Base-by-base conservation (phyloP, 169 alveolate genomes). In the Cryptosporidium bovis region DNA sequence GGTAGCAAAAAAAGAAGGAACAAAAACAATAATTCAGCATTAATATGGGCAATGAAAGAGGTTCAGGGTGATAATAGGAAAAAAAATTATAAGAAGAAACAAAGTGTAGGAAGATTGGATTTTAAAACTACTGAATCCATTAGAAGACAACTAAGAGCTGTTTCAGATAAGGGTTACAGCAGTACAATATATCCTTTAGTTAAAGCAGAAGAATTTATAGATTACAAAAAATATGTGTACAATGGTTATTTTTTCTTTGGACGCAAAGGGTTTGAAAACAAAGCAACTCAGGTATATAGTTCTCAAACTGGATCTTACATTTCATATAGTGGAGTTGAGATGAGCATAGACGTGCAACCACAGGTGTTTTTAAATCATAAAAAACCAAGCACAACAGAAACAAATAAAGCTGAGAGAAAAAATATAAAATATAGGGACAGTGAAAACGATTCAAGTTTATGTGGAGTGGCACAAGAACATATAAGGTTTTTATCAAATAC, bases 251-350 rank as follows among this genome's bases (percentile, higher is more conserved):
- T 31, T 20, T 77, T 77, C 44, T 77, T 77, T 77, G 87, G 71
- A 24, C 58, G 51, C 31, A 51, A 77, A 50, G 87, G 87, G 16
- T 77, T 77, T 60, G 87, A 77, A 44, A 77, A 77, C 36, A 77
- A 77, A 36, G 87, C 87, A 60, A 77, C 77, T 8, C 87, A 77
- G n/a, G 15, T 62, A 36, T 62, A 77, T 10, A 60, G 51, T 20
- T 77, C 87, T 3, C 87, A 77, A 20, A 77, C 87, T 13, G 87
- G 87, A 20, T 77, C 87, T 3, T 77, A 77, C 56, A 71, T 77
- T 58, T 55, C 87, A 58, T 77, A 27, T 29, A 77, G 64, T 60
- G 87, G 87, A 4, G 71, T 77, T 16, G 87, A 77, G 64, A 77
- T 77, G 31, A 62, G 46, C 18, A 60, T 77, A 48, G 18, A 77